Base-by-base conservation (phyloP, 768 basidiomycete genomes). In the Suillus decipiens region DNA sequence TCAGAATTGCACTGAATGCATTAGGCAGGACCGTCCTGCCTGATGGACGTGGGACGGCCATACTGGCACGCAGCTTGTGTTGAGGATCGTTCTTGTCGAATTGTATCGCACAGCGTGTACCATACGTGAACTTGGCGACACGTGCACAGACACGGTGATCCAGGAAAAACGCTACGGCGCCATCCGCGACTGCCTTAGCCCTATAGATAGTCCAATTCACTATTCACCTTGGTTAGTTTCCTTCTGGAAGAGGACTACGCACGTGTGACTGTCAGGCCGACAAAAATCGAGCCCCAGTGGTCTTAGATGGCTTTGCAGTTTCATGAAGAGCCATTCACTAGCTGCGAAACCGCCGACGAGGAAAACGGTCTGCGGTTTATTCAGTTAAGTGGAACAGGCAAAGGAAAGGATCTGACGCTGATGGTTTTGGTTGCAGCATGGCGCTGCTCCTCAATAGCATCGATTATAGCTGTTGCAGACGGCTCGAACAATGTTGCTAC, bases 261-360 rank as follows among this genome's bases (percentile, higher is more conserved):
- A 84, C 86, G 84, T 77, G 68, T 84, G 81, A 37, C 78, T 79
- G 60, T 86, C 83, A 6, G 84, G 85, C 3, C 84, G 78, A 61
- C 78, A 77, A 43, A 86, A 75, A 24, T 76, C 72, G 39, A 85
- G 59, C 2, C 76, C 73, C 14, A 76, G 60, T 0, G 74, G 71
- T 24, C 64, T 69, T n/a, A 86, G 68, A 1, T 73, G 66, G 1
- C 50, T 61, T 45, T 74, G 68, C 19, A 82, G 61, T 33, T 48
- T 73, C 15, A 67, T 63, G 41, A 77, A 82, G 10, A 82, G 73
- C 76, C 78, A 82, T 55, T 80, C 77, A 48, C 73, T 82, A 5
- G 77, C 77, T 9, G 79, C 77, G 50, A 82, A 81, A 10, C 81
- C 80, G 11, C 81, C 81, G n/a, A 82, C 76, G 17, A 82, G 72